Percentiles rank a stretch among this genome's conserved stretches.
Evolutionary conservation across 148 eudicot species (phyloP).

Genomic region (Rhododendron ovatum): DNA sequence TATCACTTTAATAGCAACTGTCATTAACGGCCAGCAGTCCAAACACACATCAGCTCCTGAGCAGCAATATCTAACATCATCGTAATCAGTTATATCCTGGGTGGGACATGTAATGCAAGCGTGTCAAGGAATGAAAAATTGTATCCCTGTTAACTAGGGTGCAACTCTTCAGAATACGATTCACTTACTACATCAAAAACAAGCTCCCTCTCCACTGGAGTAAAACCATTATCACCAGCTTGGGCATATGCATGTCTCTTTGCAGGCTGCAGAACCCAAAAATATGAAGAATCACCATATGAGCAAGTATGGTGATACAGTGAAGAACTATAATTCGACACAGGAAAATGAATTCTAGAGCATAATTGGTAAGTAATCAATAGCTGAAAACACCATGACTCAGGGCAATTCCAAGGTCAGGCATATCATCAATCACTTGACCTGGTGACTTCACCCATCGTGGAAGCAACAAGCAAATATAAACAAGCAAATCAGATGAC

Average conservation of each 20-base stretch:
- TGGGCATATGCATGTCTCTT: conserved; percentile 86
- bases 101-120: conserved; percentile 10
- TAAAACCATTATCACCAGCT: conserved; percentile 65
- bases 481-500: background rate
- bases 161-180: background rate
- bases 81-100: conserved; percentile 95
- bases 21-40: conserved; percentile 97
- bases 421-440: background rate
- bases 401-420: background rate
- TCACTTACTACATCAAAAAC: conserved; percentile 87
- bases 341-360: background rate
- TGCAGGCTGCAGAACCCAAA: conserved; percentile 57
- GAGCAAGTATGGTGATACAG: background rate
- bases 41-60: conserved; percentile 89
- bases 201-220: conserved; percentile 90
- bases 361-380: background rate
- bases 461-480: background rate
- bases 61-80: conserved; percentile 93
- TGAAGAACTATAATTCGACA: background rate
- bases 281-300: background rate
- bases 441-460: background rate
- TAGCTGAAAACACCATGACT: conserved; percentile 4
- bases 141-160: background rate
- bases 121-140: background rate
- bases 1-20: conserved; percentile 84